Evolutionary conservation across 2,329 filamentous ascomycete genomes (phyloP).

Genomic region (Xylariaceae sp.): DNA sequence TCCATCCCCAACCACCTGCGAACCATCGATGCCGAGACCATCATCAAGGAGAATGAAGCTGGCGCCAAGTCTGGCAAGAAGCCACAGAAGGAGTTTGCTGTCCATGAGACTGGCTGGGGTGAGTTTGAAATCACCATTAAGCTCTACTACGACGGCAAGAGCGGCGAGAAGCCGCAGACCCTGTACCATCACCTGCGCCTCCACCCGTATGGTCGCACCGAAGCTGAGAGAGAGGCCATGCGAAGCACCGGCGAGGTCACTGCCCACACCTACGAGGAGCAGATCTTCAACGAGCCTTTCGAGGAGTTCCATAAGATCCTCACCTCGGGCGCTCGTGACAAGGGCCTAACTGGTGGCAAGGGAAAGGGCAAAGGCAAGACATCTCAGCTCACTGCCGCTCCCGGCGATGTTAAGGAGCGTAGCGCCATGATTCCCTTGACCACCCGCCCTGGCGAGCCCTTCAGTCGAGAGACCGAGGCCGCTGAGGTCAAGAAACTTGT

Average conservation of each 20-base stretch:
- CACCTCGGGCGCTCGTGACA: slow-evolving; percentile 66
- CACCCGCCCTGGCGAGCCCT: slow-evolving; percentile 67
- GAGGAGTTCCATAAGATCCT: slow-evolving; percentile 87
- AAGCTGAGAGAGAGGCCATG: slow-evolving; percentile 66
- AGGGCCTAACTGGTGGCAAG: slow-evolving; percentile 37
- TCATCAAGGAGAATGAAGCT: slow-evolving; percentile 30
- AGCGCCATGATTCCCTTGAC: slow-evolving; percentile 72
- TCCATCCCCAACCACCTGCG: slow-evolving; percentile 90
- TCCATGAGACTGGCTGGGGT: slow-evolving; percentile 94
- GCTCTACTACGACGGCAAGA: slow-evolving; percentile 86
- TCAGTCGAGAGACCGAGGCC: slow-evolving; percentile 68
- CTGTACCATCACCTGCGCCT: slow-evolving; percentile 89
- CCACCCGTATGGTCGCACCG: slow-evolving; percentile 83
- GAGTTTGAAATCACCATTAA: slow-evolving; percentile 97
- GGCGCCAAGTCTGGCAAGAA: slow-evolving; percentile 40
- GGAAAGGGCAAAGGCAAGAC: slow-evolving; percentile 55
- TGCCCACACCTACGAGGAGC: slow-evolving; percentile 85
- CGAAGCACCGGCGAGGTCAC: slow-evolving; percentile 63
- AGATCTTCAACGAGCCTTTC: slow-evolving; percentile 96
- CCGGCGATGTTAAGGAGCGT: slow-evolving; percentile 50
- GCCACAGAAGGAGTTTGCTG: slow-evolving; percentile 58
- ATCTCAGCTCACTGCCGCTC: slow-evolving; percentile 5
- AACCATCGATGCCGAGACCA: slow-evolving; percentile 49
- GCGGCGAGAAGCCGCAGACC: slow-evolving; percentile 91
- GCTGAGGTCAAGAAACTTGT: slow-evolving; percentile 59